Conservation (phyloP, 2,329 filamentous ascomycete genomes). For the Pseudocercospora macadamiae region DNA sequence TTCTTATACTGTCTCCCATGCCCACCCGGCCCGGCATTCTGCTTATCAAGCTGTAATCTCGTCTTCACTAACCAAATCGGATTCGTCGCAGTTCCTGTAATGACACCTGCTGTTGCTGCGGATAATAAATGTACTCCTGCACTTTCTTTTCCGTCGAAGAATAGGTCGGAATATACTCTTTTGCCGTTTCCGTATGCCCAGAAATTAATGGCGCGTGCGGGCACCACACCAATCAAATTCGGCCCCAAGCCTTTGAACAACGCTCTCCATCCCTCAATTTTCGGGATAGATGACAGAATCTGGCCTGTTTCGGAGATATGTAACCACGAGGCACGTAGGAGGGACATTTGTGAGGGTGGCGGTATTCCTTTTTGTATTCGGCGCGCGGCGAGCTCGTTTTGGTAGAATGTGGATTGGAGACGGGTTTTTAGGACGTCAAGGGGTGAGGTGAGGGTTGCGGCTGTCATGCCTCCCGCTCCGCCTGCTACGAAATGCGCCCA, state of each 20-base stretch:
- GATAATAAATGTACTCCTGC: slow-evolving; percentile 78
- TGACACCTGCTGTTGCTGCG: slow-evolving; percentile 76
- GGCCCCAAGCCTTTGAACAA: slow-evolving; percentile 93
- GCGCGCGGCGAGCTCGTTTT: slow-evolving; percentile 73
- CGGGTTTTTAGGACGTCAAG: slow-evolving; percentile 93
- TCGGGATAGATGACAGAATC: slow-evolving; percentile 79
- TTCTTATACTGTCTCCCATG: slow-evolving; percentile 76
- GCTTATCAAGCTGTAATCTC: slow-evolving; percentile 86
- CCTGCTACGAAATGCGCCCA: slow-evolving; percentile 93
- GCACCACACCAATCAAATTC: slow-evolving; percentile 86
- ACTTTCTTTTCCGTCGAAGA: slow-evolving; percentile 70
- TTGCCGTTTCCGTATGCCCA: slow-evolving; percentile 93
- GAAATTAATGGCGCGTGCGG: slow-evolving; percentile 89
- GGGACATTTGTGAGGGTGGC: slow-evolving; percentile 62
- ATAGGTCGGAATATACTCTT: slow-evolving; percentile 72
- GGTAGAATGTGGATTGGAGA: slow-evolving; percentile 92
- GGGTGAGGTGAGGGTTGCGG: slow-evolving; percentile 88
- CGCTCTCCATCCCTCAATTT: slow-evolving; percentile 79
- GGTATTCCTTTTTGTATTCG: slow-evolving; percentile 61
- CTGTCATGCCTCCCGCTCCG: slow-evolving; percentile 87
- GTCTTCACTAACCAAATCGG: slow-evolving; percentile 98
- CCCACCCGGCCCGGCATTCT: slow-evolving; percentile 62
- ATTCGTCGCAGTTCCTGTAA: slow-evolving; percentile 88
- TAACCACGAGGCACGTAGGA: slow-evolving; percentile 66
- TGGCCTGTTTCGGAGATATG: slow-evolving; percentile 86